These are phyloP conservation scores for Colletotrichum caudatum DNA, from an alignment of 2,329 filamentous ascomycete species.

Conservation along the genomic window DNA sequence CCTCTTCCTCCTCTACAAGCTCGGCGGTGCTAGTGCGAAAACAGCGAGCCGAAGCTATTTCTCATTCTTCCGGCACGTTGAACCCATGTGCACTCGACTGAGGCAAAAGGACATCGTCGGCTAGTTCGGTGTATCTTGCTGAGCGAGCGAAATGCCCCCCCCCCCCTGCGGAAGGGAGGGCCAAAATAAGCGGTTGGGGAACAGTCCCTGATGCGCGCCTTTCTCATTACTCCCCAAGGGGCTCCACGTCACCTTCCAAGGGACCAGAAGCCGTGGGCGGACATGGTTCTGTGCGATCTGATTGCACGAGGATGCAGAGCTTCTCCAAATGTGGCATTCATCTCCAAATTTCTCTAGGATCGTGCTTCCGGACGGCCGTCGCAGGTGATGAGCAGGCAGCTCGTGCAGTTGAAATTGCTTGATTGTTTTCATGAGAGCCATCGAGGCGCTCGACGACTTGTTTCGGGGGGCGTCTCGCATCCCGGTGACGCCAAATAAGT, in stretches of 20 bases:
- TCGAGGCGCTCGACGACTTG: background rate
- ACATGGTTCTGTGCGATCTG: slow-evolving; percentile 22
- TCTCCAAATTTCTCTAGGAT: slow-evolving; percentile 29
- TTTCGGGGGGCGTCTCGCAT: slow-evolving; percentile 10
- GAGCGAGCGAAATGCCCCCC: background rate
- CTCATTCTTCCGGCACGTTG: no score
- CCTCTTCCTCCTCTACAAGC: background rate
- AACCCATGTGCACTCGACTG: background rate
- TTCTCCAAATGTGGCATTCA: slow-evolving; percentile 26
- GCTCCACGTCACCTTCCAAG: slow-evolving; percentile 18
- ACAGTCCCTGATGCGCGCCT: background rate
- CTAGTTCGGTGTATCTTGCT: background rate
- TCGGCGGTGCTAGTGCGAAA: background rate
- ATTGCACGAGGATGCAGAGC: slow-evolving; percentile 25
- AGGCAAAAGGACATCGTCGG: background rate
- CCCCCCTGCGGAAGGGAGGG: slow-evolving; percentile 11
- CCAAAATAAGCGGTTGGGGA: slow-evolving; percentile 6
- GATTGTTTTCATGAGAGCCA: background rate
- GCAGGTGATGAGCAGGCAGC: slow-evolving; percentile 14
- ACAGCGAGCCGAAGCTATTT: background rate
- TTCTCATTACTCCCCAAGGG: background rate
- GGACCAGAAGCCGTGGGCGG: slow-evolving; percentile 1
- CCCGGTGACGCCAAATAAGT: slow-evolving; percentile 1
- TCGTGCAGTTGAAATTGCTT: slow-evolving; percentile 4
- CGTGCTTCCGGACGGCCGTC: slow-evolving; percentile 18